phyloP scores from a whole-genome alignment of 257 asterid genomes.

The Capsicum rhomboideum region DNA sequence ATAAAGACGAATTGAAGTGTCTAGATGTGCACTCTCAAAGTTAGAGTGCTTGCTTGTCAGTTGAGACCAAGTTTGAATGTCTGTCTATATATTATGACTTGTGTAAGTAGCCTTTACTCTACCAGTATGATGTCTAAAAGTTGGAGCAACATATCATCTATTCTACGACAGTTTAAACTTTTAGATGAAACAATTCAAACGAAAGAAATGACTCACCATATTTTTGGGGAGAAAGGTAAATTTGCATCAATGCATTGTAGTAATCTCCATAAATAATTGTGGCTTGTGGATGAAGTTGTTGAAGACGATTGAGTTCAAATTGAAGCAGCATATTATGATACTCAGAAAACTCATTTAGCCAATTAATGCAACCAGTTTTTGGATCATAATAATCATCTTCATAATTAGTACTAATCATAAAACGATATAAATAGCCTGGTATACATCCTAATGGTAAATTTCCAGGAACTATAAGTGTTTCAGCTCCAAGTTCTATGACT shows the following conservation, averaged over 20 bases:
- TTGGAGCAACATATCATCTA: no score
- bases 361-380: constrained; percentile 19
- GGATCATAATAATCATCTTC: constrained; percentile 13
- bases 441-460: constrained; percentile 26
- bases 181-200: neutral
- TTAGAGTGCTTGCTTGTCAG: no score
- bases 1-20: no score
- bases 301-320: constrained; percentile 9
- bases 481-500: constrained; percentile 23
- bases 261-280: constrained; percentile 29
- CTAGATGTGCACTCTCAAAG: no score
- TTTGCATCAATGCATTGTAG: constrained; percentile 15
- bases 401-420: neutral
- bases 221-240: neutral
- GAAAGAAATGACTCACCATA: constrained; percentile 1
- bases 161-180: no score
- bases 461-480: constrained; percentile 25
- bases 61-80: no score
- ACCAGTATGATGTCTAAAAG: no score
- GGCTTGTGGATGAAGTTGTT: constrained; percentile 13
- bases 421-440: neutral
- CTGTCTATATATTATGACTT: no score
- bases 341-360: constrained; percentile 18
- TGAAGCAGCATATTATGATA: constrained; percentile 16
- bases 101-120: no score